These are phyloP conservation scores for Solanum infundibuliforme DNA, from an alignment of 257 asterid genomes.

Conservation along the genomic window DNA sequence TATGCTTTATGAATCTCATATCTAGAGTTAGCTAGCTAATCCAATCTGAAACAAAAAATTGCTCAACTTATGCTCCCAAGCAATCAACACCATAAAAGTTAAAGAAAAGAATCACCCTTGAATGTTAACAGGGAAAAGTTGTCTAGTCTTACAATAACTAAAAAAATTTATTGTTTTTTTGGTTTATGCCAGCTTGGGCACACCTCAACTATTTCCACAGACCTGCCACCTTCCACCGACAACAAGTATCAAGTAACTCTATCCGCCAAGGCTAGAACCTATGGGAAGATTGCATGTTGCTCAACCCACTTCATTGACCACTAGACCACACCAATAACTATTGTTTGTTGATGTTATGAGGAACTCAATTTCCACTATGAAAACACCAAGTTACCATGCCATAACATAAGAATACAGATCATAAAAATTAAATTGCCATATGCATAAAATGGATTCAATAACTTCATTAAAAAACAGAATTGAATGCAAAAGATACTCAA, in stretches of 20 bases:
- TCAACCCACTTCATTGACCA: neutral
- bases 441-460: neutral
- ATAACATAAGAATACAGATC: neutral
- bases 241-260: neutral
- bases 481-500: neutral
- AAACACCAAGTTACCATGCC: neutral
- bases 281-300: neutral
- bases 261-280: neutral
- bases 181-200: neutral
- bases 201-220: neutral
- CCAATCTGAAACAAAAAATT: neutral
- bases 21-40: neutral
- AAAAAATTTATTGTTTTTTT: neutral
- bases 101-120: neutral
- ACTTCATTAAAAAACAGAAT: neutral
- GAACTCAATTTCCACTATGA: neutral
- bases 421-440: neutral
- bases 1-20: neutral
- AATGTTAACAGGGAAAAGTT: neutral
- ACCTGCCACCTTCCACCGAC: neutral
- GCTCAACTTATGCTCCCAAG: neutral
- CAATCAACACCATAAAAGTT: neutral
- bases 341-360: neutral
- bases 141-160: neutral
- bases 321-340: neutral